Conservation (phyloP, 495 filamentous ascomycete genomes). For the Daldinia bambusicola region DNA sequence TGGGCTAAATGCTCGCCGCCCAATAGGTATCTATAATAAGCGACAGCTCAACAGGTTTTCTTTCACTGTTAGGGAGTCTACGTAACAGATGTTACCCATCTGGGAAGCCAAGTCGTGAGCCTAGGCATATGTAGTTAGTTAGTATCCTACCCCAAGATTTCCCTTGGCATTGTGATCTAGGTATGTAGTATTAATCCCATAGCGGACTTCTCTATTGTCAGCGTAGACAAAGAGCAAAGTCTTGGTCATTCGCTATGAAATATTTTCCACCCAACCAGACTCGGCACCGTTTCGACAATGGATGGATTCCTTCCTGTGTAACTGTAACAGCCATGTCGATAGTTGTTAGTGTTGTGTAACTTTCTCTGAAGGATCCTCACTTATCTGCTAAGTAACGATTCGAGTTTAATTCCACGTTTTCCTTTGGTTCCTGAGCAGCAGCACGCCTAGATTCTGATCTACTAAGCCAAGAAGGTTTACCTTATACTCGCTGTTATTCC, state of each 20-base stretch:
- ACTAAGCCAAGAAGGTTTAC: neutral
- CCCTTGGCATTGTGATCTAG: neutral
- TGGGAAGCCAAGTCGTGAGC: neutral
- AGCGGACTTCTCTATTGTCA: neutral
- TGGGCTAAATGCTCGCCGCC: neutral
- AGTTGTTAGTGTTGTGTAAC: neutral
- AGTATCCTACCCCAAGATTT: neutral
- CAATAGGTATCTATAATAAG: neutral
- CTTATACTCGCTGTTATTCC: neutral
- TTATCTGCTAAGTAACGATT: neutral
- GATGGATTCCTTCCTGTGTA: neutral
- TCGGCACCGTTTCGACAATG: neutral
- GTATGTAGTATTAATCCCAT: neutral
- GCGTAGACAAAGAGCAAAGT: neutral
- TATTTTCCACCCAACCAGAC: too few relatives aligned
- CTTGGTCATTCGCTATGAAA: neutral
- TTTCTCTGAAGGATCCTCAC: neutral
- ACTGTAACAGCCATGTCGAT: neutral
- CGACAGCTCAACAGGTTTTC: neutral
- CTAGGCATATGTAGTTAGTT: neutral
- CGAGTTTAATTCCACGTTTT: neutral
- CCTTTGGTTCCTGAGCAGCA: neutral
- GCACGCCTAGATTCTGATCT: neutral
- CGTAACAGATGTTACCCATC: neutral
- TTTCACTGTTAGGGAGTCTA: neutral